A percentile compares a stretch with the other conserved stretches of the same genome.
Conservation (phyloP, 176 grass and related monocot genomes). For the Elymus sibiricus region DNA sequence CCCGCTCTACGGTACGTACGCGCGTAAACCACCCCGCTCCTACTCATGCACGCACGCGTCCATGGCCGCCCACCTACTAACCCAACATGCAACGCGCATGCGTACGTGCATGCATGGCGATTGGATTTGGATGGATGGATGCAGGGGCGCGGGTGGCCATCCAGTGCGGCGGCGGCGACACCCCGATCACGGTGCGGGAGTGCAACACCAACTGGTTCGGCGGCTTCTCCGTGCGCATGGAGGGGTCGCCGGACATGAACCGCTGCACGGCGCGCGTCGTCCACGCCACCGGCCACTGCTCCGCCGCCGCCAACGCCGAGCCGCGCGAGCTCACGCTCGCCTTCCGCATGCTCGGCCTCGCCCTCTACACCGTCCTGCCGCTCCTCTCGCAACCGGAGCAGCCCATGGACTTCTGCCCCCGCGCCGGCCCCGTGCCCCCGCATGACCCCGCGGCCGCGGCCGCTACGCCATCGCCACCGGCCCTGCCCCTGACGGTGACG, state of each 20-base stretch:
- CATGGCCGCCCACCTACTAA: not conserved
- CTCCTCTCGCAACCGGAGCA: conserved; percentile 56
- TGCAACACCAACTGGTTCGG: conserved; percentile 93
- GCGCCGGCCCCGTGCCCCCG: not conserved
- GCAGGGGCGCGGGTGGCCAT: conserved; percentile 71
- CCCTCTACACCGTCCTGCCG: conserved; percentile 72
- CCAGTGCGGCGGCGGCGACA: conserved; percentile 57
- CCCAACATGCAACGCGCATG: not conserved
- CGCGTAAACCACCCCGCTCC: not conserved
- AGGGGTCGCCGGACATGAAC: conserved; percentile 71
- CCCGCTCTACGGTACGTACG: conserved; percentile 53
- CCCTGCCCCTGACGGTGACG: not conserved
- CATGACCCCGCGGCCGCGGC: not conserved
- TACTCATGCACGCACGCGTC: not conserved
- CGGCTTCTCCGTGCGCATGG: conserved; percentile 59
- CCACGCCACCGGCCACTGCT: conserved; percentile 51
- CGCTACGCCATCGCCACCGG: not conserved
- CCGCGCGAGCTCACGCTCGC: conserved; percentile 52
- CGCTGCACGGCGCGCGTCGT: conserved; percentile 77
- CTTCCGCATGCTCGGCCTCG: conserved; percentile 62
- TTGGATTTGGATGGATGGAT: not conserved
- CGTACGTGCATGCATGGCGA: not conserved
- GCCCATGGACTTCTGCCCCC: conserved; percentile 64
- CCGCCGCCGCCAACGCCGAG: conserved; percentile 5
- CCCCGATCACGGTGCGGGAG: conserved; percentile 36